A percentile compares a stretch with the other conserved stretches of the same genome.
Conservation (phyloP, 2,329 filamentous ascomycete genomes). For the Aspergillus fumigatus region DNA sequence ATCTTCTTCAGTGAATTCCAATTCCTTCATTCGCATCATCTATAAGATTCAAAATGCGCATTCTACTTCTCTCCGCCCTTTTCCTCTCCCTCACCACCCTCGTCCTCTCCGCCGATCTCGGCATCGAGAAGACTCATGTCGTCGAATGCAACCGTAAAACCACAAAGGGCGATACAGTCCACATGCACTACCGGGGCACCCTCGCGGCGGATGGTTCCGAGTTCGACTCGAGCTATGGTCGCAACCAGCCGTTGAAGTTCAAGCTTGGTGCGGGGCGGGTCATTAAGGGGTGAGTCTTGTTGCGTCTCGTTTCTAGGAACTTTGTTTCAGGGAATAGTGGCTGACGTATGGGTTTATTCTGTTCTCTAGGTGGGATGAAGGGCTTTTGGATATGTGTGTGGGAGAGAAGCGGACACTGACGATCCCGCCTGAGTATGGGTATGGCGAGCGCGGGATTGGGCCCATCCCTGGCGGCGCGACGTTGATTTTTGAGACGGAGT, state of each 20-base stretch:
- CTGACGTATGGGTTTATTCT: neutral
- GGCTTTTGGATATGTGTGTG: slow-evolving; percentile 88
- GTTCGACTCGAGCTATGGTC: slow-evolving; percentile 82
- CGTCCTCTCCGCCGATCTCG: slow-evolving; percentile 53
- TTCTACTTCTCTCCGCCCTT: slow-evolving; percentile 37
- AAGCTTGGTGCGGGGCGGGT: slow-evolving; percentile 75
- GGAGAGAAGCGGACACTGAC: slow-evolving; percentile 88
- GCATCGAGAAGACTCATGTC: slow-evolving; percentile 69
- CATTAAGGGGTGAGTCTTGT: slow-evolving; percentile 69
- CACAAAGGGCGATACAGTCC: slow-evolving; percentile 69
- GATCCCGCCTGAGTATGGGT: slow-evolving; percentile 81
- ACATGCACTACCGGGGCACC: slow-evolving; percentile 85
- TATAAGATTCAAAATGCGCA: slow-evolving; percentile 37
- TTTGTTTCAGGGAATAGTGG: neutral
- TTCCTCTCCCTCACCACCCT: slow-evolving; percentile 41
- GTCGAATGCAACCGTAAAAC: slow-evolving; percentile 79
- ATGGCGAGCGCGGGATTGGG: slow-evolving; percentile 70
- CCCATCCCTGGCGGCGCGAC: slow-evolving; percentile 81
- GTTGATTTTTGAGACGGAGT: slow-evolving; percentile 86
- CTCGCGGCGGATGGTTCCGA: slow-evolving; percentile 67
- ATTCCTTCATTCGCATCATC: neutral
- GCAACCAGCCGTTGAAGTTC: slow-evolving; percentile 72
- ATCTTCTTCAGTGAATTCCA: neutral
- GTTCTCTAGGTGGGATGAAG: slow-evolving; percentile 72
- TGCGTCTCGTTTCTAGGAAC: slow-evolving; percentile 2